Percentiles rank a stretch among this genome's conserved stretches.
These are phyloP conservation scores for Microcyclospora tardicrescens DNA, from an alignment of 2,329 filamentous ascomycete species.

Conservation along the genomic window DNA sequence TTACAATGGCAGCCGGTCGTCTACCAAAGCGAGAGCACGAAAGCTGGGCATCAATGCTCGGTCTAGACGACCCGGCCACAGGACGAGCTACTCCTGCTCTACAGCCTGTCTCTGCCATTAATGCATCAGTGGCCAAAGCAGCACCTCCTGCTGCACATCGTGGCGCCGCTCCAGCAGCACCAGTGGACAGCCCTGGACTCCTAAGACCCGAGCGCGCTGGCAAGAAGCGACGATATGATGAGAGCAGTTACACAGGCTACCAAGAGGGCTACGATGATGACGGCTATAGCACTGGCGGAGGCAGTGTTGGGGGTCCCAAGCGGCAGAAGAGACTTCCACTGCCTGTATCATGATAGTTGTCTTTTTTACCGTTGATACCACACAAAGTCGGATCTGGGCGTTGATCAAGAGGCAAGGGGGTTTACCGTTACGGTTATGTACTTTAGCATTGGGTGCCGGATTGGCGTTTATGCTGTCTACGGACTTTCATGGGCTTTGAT, in stretches of 20 bases:
- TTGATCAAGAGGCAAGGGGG: too few relatives aligned
- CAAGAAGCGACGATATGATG: conserved; percentile 65
- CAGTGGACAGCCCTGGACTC: conserved; percentile 25
- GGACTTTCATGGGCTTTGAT: too few relatives aligned
- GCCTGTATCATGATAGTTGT: too few relatives aligned
- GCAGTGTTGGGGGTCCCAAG: conserved; percentile 13
- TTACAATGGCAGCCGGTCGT: conserved; percentile 31
- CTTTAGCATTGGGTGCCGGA: too few relatives aligned
- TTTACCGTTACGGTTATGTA: too few relatives aligned
- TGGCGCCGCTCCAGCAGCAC: conserved; percentile 24
- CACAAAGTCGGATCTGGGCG: too few relatives aligned
- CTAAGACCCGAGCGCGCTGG: conserved; percentile 50
- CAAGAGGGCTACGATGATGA: conserved; percentile 59
- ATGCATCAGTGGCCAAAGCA: conserved; percentile 15
- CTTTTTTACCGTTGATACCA: too few relatives aligned
- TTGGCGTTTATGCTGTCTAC: too few relatives aligned
- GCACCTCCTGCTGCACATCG: conserved; percentile 10
- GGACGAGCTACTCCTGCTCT: not conserved
- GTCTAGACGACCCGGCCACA: conserved; percentile 27
- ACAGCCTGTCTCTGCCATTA: conserved; percentile 8
- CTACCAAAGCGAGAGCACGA: conserved; percentile 29
- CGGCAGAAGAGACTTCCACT: conserved; percentile 14
- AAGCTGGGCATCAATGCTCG: conserved; percentile 32
- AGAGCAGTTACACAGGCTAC: conserved; percentile 63
- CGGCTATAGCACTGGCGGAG: conserved; percentile 58